Base-by-base conservation (phyloP, 2,329 filamentous ascomycete species). In the Talaromyces pinophilus region DNA sequence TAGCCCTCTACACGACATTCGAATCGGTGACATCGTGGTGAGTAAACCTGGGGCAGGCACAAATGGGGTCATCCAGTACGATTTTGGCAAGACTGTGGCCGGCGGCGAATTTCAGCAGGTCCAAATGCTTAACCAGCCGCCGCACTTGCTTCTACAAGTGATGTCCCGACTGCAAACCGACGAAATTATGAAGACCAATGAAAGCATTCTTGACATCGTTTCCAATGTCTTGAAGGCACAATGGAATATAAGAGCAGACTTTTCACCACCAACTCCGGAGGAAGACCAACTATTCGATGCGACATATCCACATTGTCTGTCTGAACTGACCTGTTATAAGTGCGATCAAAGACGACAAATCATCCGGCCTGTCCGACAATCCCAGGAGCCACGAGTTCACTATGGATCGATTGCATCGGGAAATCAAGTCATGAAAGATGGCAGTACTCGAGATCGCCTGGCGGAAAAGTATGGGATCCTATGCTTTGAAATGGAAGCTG, bases 401-500 rank as follows among this genome's bases (percentile, higher is more conserved):
- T 64, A 55, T n/a, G 62, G 62, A 3, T 5, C 19, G 2, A 64
- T 64, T 28, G 62, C 62, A 15, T 64, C 62, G 2, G 62, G 48
- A 1, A 52, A 64, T 6, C 48, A 55, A n/a, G 62, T 64, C 3
- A 64, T 64, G 35, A 64, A 64, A 19, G 48, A 55, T 11, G 48
- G 33, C 7, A 2, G 57, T 7, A 55, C 13, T 2, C 50, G 50
- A 3, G 62, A 64, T 30, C 35, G 22, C 1, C 13, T 60, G 8
- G 42, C 62, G 8, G 1, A 61, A 11, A 35, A 70, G 50, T 57
- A 57, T 55, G 38, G 67, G 1, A 69, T 68, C 11, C 70, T 75
- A 13, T 73, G 74, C 65, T 75, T 74, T 33, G 50, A 63, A 44
- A 64, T 64, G 71, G 73, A 75, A 35, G 33, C 33, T 35, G 33